phyloP scores from a whole-genome alignment of 1,139 yeast species.

The Yamadazyma trypodendri region DNA sequence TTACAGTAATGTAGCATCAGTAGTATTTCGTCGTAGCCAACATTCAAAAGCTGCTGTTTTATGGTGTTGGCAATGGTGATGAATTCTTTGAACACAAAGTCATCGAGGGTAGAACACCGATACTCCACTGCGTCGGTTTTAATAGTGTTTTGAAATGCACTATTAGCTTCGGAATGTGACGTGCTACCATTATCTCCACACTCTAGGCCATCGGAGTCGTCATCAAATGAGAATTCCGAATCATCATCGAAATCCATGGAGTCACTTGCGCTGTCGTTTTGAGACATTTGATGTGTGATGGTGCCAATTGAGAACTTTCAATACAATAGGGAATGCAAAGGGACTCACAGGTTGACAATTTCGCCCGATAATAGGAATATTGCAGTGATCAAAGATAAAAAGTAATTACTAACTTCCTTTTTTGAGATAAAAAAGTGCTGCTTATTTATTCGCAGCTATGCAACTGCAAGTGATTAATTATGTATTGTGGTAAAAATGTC shows the following conservation, averaged over 20 bases:
- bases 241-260: slow-evolving; percentile 1
- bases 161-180: neutral
- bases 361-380: too few species aligned
- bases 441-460: neutral
- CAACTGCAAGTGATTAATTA: neutral
- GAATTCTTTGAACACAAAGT: slow-evolving; percentile 10
- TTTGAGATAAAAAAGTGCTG: too few species aligned
- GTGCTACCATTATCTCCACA: slow-evolving; percentile 2
- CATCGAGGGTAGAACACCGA: slow-evolving; percentile 3
- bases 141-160: neutral
- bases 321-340: neutral
- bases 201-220: slow-evolving; percentile 13
- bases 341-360: neutral
- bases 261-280: neutral
- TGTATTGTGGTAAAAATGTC: neutral
- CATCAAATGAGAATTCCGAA: slow-evolving; percentile 16
- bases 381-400: too few species aligned
- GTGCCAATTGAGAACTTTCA: neutral
- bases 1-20: slow-evolving; percentile 56
- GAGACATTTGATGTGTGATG: neutral
- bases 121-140: slow-evolving; percentile 5
- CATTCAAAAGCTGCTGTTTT: slow-evolving; percentile 6
- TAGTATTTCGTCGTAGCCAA: slow-evolving; percentile 37
- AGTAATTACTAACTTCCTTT: too few species aligned
- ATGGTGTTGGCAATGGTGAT: slow-evolving; percentile 6